phyloP scores from a whole-genome alignment of 2,329 filamentous ascomycete species.

The Colletotrichum trifolii region DNA sequence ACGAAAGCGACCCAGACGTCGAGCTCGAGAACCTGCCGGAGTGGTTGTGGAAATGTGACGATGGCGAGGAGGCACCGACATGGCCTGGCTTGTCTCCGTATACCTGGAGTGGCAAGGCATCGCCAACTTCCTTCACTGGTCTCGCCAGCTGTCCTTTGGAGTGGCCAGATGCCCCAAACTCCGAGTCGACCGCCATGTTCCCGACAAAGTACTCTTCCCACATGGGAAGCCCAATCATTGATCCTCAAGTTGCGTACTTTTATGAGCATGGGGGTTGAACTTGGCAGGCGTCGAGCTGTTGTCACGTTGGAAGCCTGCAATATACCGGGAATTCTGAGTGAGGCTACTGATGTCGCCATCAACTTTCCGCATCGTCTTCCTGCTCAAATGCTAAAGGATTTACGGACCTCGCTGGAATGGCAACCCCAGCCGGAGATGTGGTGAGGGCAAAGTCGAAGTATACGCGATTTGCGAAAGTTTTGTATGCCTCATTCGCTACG shows the following conservation, averaged over 20 bases:
- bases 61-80: slow-evolving; percentile 20
- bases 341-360: too few relatives aligned
- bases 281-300: too few relatives aligned
- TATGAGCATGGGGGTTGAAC: background rate
- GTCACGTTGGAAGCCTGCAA: too few relatives aligned
- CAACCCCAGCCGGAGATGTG: too few relatives aligned
- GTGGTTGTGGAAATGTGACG: slow-evolving; percentile 34
- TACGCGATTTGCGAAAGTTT: too few relatives aligned
- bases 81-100: slow-evolving; percentile 26
- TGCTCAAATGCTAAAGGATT: too few relatives aligned
- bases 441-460: too few relatives aligned
- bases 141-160: slow-evolving; percentile 1
- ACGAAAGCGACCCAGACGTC: slow-evolving; percentile 19
- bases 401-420: too few relatives aligned
- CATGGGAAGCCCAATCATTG: background rate
- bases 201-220: slow-evolving; percentile 19
- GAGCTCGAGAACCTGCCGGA: slow-evolving; percentile 27
- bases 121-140: slow-evolving; percentile 7
- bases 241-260: slow-evolving; percentile 15
- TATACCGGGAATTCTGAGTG: too few relatives aligned
- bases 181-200: slow-evolving; percentile 18
- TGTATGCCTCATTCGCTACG: too few relatives aligned
- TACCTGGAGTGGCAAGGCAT: slow-evolving; percentile 16
- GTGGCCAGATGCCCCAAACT: slow-evolving; percentile 27
- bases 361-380: too few relatives aligned